Percentiles rank a stretch among this genome's conserved stretches.
These are phyloP conservation scores for Vickermania ingenoplastis DNA, from an alignment of 208 protist species.

Conservation along the genomic window DNA sequence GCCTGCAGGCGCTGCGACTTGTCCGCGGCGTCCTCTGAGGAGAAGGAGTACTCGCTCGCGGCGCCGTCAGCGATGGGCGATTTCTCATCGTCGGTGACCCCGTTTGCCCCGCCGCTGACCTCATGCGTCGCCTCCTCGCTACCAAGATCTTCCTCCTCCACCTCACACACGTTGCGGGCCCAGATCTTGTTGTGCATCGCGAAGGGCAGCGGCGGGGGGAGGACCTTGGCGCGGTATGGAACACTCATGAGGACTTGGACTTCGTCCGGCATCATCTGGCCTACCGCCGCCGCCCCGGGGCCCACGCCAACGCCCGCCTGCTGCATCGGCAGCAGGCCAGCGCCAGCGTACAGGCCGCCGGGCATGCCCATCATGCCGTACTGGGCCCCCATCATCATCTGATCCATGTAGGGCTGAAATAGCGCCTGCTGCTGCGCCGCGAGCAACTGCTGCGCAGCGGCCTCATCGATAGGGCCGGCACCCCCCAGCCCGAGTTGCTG, in stretches of 20 bases:
- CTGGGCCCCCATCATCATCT: slow-evolving; percentile 2
- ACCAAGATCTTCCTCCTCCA: slow-evolving; percentile 18
- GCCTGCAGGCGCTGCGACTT: slow-evolving; percentile 22
- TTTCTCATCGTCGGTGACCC: slow-evolving; percentile 6
- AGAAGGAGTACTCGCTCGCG: slow-evolving; percentile 1
- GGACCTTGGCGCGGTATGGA: slow-evolving; percentile 38
- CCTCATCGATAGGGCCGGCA: background rate
- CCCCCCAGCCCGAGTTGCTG: background rate
- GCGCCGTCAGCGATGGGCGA: background rate
- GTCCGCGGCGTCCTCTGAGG: slow-evolving; percentile 2
- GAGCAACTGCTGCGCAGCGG: slow-evolving; percentile 12
- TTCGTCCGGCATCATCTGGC: background rate
- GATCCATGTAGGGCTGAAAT: slow-evolving; percentile 53
- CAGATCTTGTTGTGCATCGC: slow-evolving; percentile 32
- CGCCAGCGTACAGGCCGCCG: background rate
- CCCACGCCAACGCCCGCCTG: too few species aligned
- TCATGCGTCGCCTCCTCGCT: slow-evolving; percentile 7
- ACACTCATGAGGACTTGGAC: slow-evolving; percentile 9
- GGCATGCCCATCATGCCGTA: background rate
- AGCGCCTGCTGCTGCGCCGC: slow-evolving; percentile 52
- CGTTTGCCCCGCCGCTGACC: slow-evolving; percentile 14
- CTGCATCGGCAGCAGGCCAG: too few species aligned
- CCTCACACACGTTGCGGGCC: slow-evolving; percentile 16
- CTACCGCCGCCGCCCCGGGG: background rate
- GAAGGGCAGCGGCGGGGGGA: slow-evolving; percentile 34